Evolutionary conservation across 768 basidiomycete species (phyloP), one percentile per base, ranked within the genome.

Genomic region (Lactifluus pinguis): DNA sequence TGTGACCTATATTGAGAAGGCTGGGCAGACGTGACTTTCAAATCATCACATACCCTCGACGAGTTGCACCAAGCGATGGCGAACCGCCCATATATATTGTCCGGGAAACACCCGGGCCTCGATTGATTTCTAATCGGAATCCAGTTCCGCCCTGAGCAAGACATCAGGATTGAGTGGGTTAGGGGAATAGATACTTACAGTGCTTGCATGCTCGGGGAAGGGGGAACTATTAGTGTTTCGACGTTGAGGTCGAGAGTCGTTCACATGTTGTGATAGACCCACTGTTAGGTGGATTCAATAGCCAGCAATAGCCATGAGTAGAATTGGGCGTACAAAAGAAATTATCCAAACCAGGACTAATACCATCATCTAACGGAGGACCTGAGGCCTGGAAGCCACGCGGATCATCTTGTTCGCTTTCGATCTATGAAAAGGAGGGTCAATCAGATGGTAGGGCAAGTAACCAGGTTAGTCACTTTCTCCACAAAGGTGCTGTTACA

Each of bases 401-500:
- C 34, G 90, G 90, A 74, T 92, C 88, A 68, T 92, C 86, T 53
- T 73, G 68, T 25, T 83, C 76, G 70, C 88, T 80, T 70, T 92
- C 89, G 69, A 92, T 83, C 89, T 92, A 70, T 21, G 25, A 29
- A 29, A 32, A 17, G 13, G 25, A 49, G 32, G 21, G 30, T 49
- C 34, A 4, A 56, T 30, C 47, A 21, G 15, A 14, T 29, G 34
- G 49, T 15, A 38, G 19, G 51, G 48, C 53, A 55, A 30, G 47
- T 19, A 42, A 41, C 21, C 17, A 25, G 38, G 29, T 15, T 34
- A 63, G 73, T 47, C 49, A 85, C 92, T 78, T 80, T 86, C 72
- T 94, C 92, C 3, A 95, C 87, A 67, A 95, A 95, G 19, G 83
- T 79, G 6, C 91, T 80, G 65, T 81, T 78, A 73, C 92, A 95